phyloP scores from a whole-genome alignment of 371 early-diverging fungal genomes.

The Apophysomyces sp. region DNA sequence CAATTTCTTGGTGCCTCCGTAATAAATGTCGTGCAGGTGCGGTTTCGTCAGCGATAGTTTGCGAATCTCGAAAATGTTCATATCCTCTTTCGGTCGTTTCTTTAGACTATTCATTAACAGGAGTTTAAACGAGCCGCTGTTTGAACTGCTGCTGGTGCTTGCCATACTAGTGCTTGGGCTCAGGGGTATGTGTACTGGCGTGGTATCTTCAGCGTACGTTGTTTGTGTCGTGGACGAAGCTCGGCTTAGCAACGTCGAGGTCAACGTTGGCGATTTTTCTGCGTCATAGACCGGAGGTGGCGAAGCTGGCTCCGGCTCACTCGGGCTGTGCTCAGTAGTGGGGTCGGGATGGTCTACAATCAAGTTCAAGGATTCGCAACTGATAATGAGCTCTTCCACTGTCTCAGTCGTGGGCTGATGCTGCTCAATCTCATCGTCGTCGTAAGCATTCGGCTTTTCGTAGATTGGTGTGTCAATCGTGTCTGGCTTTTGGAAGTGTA shows the following conservation, averaged over 20 bases:
- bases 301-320: neutral
- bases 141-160: slow-evolving; percentile 2
- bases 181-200: neutral
- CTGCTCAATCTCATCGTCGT: slow-evolving; percentile 8
- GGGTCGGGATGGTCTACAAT: neutral
- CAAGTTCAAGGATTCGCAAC: neutral
- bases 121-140: neutral
- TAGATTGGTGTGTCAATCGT: slow-evolving; percentile 23
- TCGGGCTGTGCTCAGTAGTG: neutral
- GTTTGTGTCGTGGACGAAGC: neutral
- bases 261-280: neutral
- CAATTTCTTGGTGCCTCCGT: slow-evolving; percentile 28
- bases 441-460: slow-evolving; percentile 26
- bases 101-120: slow-evolving; percentile 9
- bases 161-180: slow-evolving; percentile 2
- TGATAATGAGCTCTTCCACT: slow-evolving; percentile 3
- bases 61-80: slow-evolving; percentile 30
- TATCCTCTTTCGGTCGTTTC: slow-evolving; percentile 22
- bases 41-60: slow-evolving; percentile 37
- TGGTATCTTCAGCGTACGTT: neutral
- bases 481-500: slow-evolving; percentile 20
- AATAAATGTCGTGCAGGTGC: slow-evolving; percentile 35
- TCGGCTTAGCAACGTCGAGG: neutral
- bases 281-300: neutral
- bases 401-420: slow-evolving; percentile 6